Evolutionary conservation across 768 basidiomycete genomes (phyloP), one percentile per base, ranked within the genome.

Genomic region (Boletus reticulatus): DNA sequence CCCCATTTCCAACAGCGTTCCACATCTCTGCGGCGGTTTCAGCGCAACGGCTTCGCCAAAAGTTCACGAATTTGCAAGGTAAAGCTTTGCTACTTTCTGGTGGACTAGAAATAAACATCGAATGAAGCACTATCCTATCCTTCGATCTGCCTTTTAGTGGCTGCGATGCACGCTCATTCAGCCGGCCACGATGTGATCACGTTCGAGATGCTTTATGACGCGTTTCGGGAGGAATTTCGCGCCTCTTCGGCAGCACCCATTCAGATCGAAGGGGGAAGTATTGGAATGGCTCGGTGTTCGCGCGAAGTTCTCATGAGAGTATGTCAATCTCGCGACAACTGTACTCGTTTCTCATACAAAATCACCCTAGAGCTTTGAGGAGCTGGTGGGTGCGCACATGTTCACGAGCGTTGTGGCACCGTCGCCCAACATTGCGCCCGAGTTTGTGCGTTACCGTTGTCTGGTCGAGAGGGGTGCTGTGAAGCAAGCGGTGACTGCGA

Each of bases 191-290:
- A 88, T 19, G 74, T 75, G 14, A 85, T 97, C 72, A 98, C 91
- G 31, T 96, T 98, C 66, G 92, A 95, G 63, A 93, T 95, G 86
- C 80, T 96, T 9, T 80, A 88, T 58, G 89, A 92, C 50, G 77
- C 79, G 32, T 94, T 94, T 67, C 82, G 84, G 20, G 81, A 85
- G 57, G 88, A 91, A 71, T 80, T 89, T 19, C 84, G 87, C 20
- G 78, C 84, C 20, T 88, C 89, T 7, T 77, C 79, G 11, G 82
- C 86, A 9, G 89, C 89, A 0, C 91, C 92, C 1, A 81, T 93
- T 19, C 84, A 87, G 49, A 68, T 91, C 42, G 83, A 84, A 59
- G 87, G 90, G 10, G 85, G 88, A 20, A 81, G 80, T 43, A 87
- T 93, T 53, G 85, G 89, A 3, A 90, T 89, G 85, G 76, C 85